These are phyloP conservation scores for Pyricularia sp. DNA, from an alignment of 2,329 filamentous ascomycete genomes.

Conservation along the genomic window DNA sequence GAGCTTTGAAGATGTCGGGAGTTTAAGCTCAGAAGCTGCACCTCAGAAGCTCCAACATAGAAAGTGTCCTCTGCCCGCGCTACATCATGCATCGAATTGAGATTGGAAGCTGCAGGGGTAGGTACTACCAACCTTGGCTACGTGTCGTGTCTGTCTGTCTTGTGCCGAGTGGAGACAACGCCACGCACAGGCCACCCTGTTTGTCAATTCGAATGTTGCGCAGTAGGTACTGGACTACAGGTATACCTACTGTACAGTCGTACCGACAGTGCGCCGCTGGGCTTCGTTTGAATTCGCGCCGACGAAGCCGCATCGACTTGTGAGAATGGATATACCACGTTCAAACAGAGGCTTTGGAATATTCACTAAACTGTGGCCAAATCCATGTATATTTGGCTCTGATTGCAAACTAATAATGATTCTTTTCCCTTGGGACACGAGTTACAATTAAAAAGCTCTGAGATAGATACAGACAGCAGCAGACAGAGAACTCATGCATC, in stretches of 20 bases:
- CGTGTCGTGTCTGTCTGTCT: not conserved
- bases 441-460: not conserved
- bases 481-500: conserved; percentile 1
- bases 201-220: not conserved
- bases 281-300: not conserved
- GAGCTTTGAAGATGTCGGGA: not conserved
- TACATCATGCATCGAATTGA: conserved; percentile 3
- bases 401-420: not conserved
- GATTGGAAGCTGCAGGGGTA: not conserved
- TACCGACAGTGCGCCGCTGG: no score
- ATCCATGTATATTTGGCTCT: not conserved
- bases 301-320: not conserved
- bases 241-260: no score
- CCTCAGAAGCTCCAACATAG: not conserved
- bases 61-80: conserved; percentile 2
- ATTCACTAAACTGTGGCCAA: not conserved
- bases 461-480: conserved; percentile 5
- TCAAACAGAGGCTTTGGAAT: not conserved
- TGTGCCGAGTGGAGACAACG: conserved; percentile 52
- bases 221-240: no score
- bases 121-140: not conserved
- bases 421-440: not conserved
- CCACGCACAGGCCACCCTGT: conserved; percentile 36
- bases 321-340: not conserved
- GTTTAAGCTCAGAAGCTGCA: not conserved